These are phyloP conservation scores for Fusarium sp. DNA, from an alignment of 2,329 filamentous ascomycete genomes.

Conservation along the genomic window DNA sequence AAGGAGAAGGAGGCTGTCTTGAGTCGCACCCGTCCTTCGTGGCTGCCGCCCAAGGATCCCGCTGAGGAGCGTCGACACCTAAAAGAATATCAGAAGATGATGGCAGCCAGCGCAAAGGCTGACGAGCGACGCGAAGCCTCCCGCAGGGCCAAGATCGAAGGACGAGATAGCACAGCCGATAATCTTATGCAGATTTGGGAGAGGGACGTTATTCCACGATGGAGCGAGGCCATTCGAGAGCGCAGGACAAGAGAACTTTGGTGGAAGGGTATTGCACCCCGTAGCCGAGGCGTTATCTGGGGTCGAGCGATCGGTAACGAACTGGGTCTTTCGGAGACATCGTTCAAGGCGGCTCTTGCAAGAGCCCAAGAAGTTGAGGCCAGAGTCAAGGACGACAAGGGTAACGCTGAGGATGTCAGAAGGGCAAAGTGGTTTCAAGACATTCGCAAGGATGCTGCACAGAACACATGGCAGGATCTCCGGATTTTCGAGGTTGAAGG, in stretches of 20 bases:
- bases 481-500: constrained; percentile 76
- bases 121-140: constrained; percentile 70
- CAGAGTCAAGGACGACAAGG: constrained; percentile 64
- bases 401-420: constrained; percentile 65
- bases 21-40: constrained; percentile 82
- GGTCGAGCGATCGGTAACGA: constrained; percentile 78
- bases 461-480: constrained; percentile 76
- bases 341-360: constrained; percentile 77
- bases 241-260: constrained; percentile 79
- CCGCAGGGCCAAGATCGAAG: constrained; percentile 63
- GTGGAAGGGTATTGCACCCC: constrained; percentile 83
- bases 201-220: constrained; percentile 79
- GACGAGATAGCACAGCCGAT: constrained; percentile 66
- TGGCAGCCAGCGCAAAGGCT: constrained; percentile 71
- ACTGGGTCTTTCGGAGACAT: constrained; percentile 73
- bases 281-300: constrained; percentile 78
- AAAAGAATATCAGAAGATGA: constrained; percentile 87
- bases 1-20: constrained; percentile 89
- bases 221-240: constrained; percentile 77
- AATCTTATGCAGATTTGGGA: constrained; percentile 77
- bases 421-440: constrained; percentile 71
- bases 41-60: constrained; percentile 88
- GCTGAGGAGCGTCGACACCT: constrained; percentile 92
- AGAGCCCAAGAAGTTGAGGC: constrained; percentile 73
- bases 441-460: constrained; percentile 73